Evolutionary conservation across 2,329 filamentous ascomycete genomes (phyloP).

Genomic region (Daldinia sp.): DNA sequence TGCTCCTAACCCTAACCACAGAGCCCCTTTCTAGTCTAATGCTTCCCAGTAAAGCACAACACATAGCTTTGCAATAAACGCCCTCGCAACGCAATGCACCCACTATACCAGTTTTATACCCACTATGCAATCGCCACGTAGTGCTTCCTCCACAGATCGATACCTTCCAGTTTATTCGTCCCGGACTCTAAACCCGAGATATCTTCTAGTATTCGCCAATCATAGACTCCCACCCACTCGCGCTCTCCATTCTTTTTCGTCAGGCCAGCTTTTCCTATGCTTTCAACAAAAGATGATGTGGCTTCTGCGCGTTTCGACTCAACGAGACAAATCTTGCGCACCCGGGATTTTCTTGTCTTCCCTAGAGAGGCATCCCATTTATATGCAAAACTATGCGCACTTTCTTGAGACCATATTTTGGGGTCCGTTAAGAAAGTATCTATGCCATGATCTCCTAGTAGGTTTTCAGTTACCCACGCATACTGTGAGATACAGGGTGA

Average conservation of each 20-base stretch:
- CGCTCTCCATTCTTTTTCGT: constrained; percentile 47
- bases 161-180: constrained; percentile 51
- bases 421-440: constrained; percentile 52
- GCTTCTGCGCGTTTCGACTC: constrained; percentile 52
- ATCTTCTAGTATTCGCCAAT: constrained; percentile 61
- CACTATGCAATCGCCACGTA: constrained; percentile 58
- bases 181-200: constrained; percentile 57
- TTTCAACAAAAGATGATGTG: constrained; percentile 52
- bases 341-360: constrained; percentile 20
- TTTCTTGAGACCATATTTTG: constrained; percentile 51
- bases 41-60: background rate
- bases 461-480: constrained; percentile 53
- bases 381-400: background rate
- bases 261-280: constrained; percentile 51
- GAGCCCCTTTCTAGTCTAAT: background rate
- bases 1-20: background rate
- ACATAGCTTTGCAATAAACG: constrained; percentile 1
- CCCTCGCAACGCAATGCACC: constrained; percentile 15
- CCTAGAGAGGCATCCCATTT: constrained; percentile 19
- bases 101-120: constrained; percentile 1
- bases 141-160: constrained; percentile 60
- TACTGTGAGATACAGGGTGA: constrained; percentile 56
- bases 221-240: constrained; percentile 59
- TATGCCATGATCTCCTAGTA: constrained; percentile 60
- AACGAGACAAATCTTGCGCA: constrained; percentile 57